Conservation (phyloP, 768 basidiomycete species). For the Lactarius quietus region DNA sequence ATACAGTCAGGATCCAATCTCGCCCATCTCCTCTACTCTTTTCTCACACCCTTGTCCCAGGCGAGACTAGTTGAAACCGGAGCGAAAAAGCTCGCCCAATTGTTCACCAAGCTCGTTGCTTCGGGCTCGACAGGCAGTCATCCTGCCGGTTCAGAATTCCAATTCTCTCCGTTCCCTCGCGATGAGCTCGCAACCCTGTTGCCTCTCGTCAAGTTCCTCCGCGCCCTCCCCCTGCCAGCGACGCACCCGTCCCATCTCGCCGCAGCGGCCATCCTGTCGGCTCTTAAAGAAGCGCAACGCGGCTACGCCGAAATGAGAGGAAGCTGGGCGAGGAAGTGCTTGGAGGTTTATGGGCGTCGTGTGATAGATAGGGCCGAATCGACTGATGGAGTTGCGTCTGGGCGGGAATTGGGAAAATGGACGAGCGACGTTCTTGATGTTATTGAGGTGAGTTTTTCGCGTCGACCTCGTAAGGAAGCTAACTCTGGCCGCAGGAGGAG, state of each 20-base stretch:
- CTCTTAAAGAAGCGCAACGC: conserved; percentile 71
- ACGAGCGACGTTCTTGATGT: conserved; percentile 60
- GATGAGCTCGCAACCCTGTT: conserved; percentile 49
- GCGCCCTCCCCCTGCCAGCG: conserved; percentile 67
- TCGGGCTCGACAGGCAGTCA: conserved; percentile 79
- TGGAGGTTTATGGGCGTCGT: conserved; percentile 68
- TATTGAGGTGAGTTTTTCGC: conserved; percentile 51
- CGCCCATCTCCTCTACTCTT: background rate
- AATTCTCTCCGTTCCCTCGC: conserved; percentile 52
- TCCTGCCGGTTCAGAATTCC: conserved; percentile 55
- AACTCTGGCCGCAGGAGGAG: conserved; percentile 49
- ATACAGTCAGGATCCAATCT: conserved; percentile 38
- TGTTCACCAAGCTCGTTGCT: conserved; percentile 86
- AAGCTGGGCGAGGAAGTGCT: conserved; percentile 67
- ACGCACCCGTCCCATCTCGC: conserved; percentile 85
- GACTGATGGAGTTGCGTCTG: conserved; percentile 59
- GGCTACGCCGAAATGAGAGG: conserved; percentile 89
- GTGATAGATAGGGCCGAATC: conserved; percentile 69
- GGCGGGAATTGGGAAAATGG: conserved; percentile 71
- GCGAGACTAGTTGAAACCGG: conserved; percentile 80
- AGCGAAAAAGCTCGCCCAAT: conserved; percentile 73
- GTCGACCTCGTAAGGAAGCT: background rate
- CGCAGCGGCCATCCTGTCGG: conserved; percentile 55
- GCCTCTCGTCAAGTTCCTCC: conserved; percentile 66
- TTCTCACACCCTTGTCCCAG: conserved; percentile 30